Base-by-base conservation (phyloP, 768 basidiomycete species). In the Mycena metata region DNA sequence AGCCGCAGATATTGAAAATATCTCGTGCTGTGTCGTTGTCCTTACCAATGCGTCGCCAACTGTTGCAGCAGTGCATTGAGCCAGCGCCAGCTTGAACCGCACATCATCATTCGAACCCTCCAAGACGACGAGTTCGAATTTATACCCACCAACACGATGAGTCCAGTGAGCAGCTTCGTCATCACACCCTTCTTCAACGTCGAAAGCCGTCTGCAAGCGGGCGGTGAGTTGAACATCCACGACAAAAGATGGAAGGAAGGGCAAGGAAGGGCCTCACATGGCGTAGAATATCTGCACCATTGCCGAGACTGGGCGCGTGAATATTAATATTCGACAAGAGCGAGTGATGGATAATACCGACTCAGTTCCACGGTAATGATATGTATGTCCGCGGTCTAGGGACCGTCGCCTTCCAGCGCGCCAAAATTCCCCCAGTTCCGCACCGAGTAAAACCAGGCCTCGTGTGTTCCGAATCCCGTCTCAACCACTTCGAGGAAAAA, bases 201-300 rank as follows among this genome's bases (percentile, higher is more conserved):
- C 56, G 41, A 58, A 30, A 58, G 39, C 41, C 56, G 56, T 45
- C 42, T 58, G 56, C 19, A 33, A 58, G 26, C 26, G 21, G 39
- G 26, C 16, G 17, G 41, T 58, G 56, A 58, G 56, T 58, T 58
- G n/a, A n/a, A n/a, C n/a, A 45, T 58, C 26, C 24, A 26, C 43
- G 56, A 42, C 30, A 58, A 26, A 58, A 41, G 56, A 58, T 26
- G 56, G 56, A 33, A n/a, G 45, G 23, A 26, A 45, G n/a, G n/a
- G n/a, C n/a, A n/a, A n/a, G n/a, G n/a, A 43, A 58, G 43, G 56
- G 39, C 54, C 36, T 55, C 54, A 55, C 54, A 55, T 21, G 39
- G 56, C 56, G 42, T 58, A 58, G 56, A 58, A 58, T 45, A 58
- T 58, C 45, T 58, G 56, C 39, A 58, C 56, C 33, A 58, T 45